Evolutionary conservation across 768 basidiomycete genomes (phyloP).

Genomic region (Tylopilus vinaceipallidus): DNA sequence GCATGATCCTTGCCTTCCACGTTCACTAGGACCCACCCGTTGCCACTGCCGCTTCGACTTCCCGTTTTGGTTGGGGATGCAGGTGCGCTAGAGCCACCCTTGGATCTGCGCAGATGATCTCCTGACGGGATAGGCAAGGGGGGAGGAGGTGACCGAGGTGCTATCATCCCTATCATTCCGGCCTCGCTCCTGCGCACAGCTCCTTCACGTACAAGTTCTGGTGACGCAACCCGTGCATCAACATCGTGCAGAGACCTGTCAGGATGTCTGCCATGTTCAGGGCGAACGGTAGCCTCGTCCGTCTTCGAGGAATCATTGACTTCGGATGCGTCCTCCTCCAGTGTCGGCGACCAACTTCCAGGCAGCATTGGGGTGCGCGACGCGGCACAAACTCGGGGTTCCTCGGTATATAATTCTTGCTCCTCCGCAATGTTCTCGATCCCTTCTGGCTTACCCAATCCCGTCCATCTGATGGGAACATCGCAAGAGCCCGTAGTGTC

Average conservation of each 20-base stretch:
- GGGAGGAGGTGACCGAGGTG: slow-evolving; percentile 28
- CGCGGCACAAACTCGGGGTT: slow-evolving; percentile 19
- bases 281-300: slow-evolving; percentile 26
- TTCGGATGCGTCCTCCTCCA: slow-evolving; percentile 48
- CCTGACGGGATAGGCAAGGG: slow-evolving; percentile 27
- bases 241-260: slow-evolving; percentile 48
- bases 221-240: slow-evolving; percentile 48
- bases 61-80: slow-evolving; percentile 35
- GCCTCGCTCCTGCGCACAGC: slow-evolving; percentile 60
- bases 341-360: slow-evolving; percentile 54
- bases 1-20: slow-evolving; percentile 45
- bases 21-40: slow-evolving; percentile 68
- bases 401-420: slow-evolving; percentile 28
- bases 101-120: slow-evolving; percentile 25
- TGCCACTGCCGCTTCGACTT: slow-evolving; percentile 38
- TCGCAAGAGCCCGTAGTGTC: slow-evolving; percentile 46
- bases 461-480: slow-evolving; percentile 64
- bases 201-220: slow-evolving; percentile 47
- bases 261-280: slow-evolving; percentile 27
- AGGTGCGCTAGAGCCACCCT: slow-evolving; percentile 22
- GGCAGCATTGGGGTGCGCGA: slow-evolving; percentile 42
- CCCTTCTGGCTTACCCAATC: slow-evolving; percentile 39
- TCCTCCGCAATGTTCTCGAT: slow-evolving; percentile 38
- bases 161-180: slow-evolving; percentile 53
- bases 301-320: slow-evolving; percentile 23